Evolutionary conservation across 768 basidiomycete genomes (phyloP), one percentile per base, ranked within the genome.

Genomic region (Tylopilus plumbeoviolaceoides): DNA sequence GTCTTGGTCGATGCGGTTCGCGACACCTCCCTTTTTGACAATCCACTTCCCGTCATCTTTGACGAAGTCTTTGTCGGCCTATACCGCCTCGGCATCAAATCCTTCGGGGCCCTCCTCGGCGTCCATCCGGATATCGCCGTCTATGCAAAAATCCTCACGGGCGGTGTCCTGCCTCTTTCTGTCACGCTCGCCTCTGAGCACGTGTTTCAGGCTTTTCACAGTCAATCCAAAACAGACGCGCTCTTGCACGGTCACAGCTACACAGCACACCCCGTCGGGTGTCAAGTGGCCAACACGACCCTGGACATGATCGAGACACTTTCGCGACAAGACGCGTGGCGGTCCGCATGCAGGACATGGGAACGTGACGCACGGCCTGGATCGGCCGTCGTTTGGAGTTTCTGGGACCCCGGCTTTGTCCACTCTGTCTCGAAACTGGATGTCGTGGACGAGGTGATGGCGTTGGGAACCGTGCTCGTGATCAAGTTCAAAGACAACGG

Each of bases 61-160:
- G 95, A 98, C 67, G 95, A 98, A 69, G 95, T 98, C 10, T 98
- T 98, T 64, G 83, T 87, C 21, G 95, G 95, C 0, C 75, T 98
- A n/a, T 82, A 93, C 63, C 89, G 95, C 31, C 76, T 95, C 43
- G 93, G 93, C 1, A 71, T 88, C 62, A 72, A 81, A 53, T 85
- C 85, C 44, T 73, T 80, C 0, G 76, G 73, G 0, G 76, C 85
- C 3, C 63, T 94, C 21, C 78, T 98, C 1, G 85, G 87, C 5
- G 78, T 79, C 20, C 60, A 75, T 27, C 95, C 95, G 2, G 95
- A 98, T 64, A 89, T 98, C 43, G 82, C 91, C 5, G 91, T 93
- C 47, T 82, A 94, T 61, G 95, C 93, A 12, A 98, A 98, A 69
- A 85, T 93, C 51, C 78, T 98, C 25, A 98, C 95, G 0, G 95